Evolutionary conservation across 2,329 filamentous ascomycete genomes (phyloP).

Genomic region (Xylaria arbuscula): DNA sequence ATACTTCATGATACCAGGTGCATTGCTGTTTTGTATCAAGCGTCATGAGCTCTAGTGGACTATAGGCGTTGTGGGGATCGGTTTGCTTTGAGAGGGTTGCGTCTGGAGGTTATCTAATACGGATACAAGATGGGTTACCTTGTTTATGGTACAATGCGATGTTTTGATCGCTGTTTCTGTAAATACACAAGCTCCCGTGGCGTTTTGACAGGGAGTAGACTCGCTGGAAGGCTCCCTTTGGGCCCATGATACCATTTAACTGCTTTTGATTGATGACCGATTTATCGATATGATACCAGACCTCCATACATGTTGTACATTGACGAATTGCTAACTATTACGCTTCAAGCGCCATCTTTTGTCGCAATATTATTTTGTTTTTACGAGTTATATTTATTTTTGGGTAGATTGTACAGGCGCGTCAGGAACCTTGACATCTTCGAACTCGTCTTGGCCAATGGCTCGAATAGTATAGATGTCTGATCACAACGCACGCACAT

Average conservation of each 20-base stretch:
- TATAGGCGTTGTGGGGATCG: conserved; percentile 35
- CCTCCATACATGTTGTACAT: conserved; percentile 15
- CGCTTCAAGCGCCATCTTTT: not conserved
- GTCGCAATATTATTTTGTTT: not conserved
- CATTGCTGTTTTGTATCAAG: conserved; percentile 46
- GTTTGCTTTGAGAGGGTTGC: not conserved
- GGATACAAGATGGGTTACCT: conserved; percentile 36
- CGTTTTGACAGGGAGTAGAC: conserved; percentile 36
- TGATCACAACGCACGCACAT: conserved; percentile 43
- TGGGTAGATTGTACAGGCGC: conserved; percentile 57
- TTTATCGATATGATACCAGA: conserved; percentile 21
- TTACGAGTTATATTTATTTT: conserved; percentile 7
- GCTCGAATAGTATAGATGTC: conserved; percentile 77
- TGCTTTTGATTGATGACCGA: conserved; percentile 32
- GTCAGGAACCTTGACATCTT: conserved; percentile 91
- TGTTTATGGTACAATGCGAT: conserved; percentile 42
- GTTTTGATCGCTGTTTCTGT: conserved; percentile 34
- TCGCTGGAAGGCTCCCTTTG: conserved; percentile 36
- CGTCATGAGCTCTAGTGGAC: conserved; percentile 40
- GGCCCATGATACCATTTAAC: conserved; percentile 46
- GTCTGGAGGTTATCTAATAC: conserved; percentile 30
- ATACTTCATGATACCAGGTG: conserved; percentile 41
- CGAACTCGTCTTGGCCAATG: conserved; percentile 96
- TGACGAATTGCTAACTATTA: conserved; percentile 15
- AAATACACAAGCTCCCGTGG: conserved; percentile 37